Base-by-base conservation (phyloP, 2,329 filamentous ascomycete genomes). In the Fusarium nelsonii region DNA sequence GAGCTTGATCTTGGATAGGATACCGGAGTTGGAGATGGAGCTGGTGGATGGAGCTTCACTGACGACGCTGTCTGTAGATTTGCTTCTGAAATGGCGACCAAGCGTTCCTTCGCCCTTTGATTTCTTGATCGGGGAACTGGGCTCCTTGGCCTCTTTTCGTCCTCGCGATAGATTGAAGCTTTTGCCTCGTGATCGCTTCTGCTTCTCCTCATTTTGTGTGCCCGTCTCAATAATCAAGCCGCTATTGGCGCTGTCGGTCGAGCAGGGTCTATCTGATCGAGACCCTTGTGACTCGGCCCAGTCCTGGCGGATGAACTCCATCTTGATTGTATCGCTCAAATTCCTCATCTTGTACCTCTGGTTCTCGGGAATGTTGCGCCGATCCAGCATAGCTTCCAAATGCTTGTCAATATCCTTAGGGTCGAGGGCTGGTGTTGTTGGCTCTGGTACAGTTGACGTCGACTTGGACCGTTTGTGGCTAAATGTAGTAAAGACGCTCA, bases 301-400 rank as follows among this genome's bases (percentile, higher is more conserved):
- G 77, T 97, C 92, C 78, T 97, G 94, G 54, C 91, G 90, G 73
- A 98, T 94, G 74, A 99, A 97, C 76, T 98, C 94, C 77, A 94
- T 92, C 81, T 99, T 99, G 82, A 98, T 94, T 36, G 92, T 91
- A 69, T 93, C 87, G 67, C 92, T 93, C 63, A 99, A 83, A 58
- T 90, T 94, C 45, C 95, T 88, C 94, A 99, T 97, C 81, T 97
- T 97, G 79, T 95, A 93, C 57, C 95, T 87, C 84, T 97, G 94
- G 69, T 97, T 92, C 75, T 97, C 92, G 4, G 95, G 94, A 56
- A 98, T 97, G 74, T 98, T 97, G 68, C 95, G 88, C 18, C 94
- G 90, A 77, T 97, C 93, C 79, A 97, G 78, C 79, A 88, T 85
- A 4, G 85, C 87, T 73, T 90, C 87, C 48, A 89, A 83, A 66